Evolutionary conservation across 2,329 filamentous ascomycete species (phyloP).

Genomic region (Zasmidium angulare): DNA sequence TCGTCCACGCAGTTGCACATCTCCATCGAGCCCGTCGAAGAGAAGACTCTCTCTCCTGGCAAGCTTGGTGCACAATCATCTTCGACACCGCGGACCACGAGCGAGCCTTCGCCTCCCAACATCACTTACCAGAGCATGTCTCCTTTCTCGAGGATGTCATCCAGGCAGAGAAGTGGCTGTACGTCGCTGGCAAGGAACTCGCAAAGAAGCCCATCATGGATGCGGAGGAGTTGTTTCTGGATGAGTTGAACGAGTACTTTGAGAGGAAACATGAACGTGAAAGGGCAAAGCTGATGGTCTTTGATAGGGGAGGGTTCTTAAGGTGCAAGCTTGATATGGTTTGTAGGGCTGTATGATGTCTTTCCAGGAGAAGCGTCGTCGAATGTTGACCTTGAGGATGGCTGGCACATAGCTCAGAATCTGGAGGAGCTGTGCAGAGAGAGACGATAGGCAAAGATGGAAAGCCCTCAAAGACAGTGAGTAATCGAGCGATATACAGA

Average conservation of each 20-base stretch:
- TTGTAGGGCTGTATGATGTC: not conserved
- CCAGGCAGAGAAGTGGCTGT: not conserved
- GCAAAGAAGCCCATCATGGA: not conserved
- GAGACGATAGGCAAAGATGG: too few relatives aligned
- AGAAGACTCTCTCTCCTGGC: not conserved
- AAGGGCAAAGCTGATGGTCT: not conserved
- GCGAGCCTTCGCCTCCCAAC: not conserved
- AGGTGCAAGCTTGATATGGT: constrained; percentile 10
- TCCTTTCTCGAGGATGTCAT: not conserved
- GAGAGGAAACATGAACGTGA: not conserved
- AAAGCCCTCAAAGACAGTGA: too few relatives aligned
- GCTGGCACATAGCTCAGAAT: too few relatives aligned
- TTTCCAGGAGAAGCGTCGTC: too few relatives aligned
- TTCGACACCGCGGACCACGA: not conserved
- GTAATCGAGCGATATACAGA: too few relatives aligned
- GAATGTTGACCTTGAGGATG: too few relatives aligned
- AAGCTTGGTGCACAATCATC: not conserved
- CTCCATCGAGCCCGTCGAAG: not conserved
- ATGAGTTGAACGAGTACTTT: not conserved
- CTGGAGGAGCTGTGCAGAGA: too few relatives aligned
- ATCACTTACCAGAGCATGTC: not conserved
- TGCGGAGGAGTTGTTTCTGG: not conserved
- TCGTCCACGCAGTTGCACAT: not conserved
- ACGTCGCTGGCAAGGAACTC: not conserved
- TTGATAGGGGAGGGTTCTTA: not conserved